Percentiles rank a stretch among this genome's conserved stretches.
Conservation (phyloP, 1,139 yeast genomes). For the Kodamaea plutei region DNA sequence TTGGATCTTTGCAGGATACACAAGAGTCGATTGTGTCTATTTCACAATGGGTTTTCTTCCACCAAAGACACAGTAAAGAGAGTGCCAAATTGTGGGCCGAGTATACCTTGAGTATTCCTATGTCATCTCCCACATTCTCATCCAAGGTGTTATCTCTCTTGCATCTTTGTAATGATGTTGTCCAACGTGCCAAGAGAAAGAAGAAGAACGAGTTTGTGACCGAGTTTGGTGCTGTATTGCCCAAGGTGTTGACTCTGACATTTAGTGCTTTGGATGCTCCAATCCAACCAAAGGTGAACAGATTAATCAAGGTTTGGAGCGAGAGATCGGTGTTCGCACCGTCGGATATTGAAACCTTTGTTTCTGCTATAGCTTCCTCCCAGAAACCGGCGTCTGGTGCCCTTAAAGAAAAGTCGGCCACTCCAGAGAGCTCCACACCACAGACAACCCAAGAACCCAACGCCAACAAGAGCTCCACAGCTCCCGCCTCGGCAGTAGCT, state of each 20-base stretch:
- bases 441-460: not conserved
- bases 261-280: constrained; percentile 34
- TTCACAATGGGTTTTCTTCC: constrained; percentile 83
- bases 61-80: constrained; percentile 59
- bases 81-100: constrained; percentile 63
- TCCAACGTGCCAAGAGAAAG: constrained; percentile 73
- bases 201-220: constrained; percentile 55
- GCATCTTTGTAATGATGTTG: constrained; percentile 78
- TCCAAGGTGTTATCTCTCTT: constrained; percentile 58
- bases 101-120: constrained; percentile 24
- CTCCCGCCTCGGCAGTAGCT: constrained; percentile 17
- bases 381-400: constrained; percentile 4
- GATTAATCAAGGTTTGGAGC: constrained; percentile 73
- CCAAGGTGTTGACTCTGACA: constrained; percentile 29
- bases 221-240: constrained; percentile 53
- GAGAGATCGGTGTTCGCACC: constrained; percentile 57
- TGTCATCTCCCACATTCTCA: constrained; percentile 29
- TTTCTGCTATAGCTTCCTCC: constrained; percentile 4
- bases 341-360: constrained; percentile 31
- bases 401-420: not conserved
- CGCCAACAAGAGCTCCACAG: not conserved
- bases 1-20: constrained; percentile 63
- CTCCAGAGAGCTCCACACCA: constrained; percentile 1
- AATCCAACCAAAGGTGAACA: constrained; percentile 51
- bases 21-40: constrained; percentile 81